These are phyloP conservation scores for Dendrobium nobile DNA, from an alignment of 106 monocot species.

Conservation along the genomic window DNA sequence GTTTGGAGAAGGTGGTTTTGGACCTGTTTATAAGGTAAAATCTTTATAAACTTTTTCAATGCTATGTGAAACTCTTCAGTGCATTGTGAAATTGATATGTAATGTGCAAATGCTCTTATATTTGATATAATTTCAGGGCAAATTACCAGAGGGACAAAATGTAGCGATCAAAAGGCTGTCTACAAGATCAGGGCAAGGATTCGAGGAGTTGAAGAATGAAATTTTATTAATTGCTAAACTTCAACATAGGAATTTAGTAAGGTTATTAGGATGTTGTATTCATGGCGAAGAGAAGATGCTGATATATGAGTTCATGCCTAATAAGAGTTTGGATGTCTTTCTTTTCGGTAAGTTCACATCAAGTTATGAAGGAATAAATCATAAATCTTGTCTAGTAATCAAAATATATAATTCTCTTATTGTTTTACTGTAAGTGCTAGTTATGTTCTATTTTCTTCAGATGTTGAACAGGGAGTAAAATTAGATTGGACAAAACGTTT, in stretches of 20 bases:
- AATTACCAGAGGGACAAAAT: slow-evolving; percentile 18
- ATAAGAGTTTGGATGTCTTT: slow-evolving; percentile 46
- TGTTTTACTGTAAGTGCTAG: too few relatives aligned
- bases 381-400: too few relatives aligned
- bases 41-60: not conserved
- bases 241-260: slow-evolving; percentile 43
- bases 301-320: slow-evolving; percentile 58
- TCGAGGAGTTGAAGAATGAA: slow-evolving; percentile 60
- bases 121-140: slow-evolving; percentile 25
- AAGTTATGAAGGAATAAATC: not conserved
- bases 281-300: slow-evolving; percentile 35
- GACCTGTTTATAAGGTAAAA: slow-evolving; percentile 32
- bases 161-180: slow-evolving; percentile 62
- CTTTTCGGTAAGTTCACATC: slow-evolving; percentile 35
- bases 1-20: slow-evolving; percentile 11
- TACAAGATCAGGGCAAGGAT: slow-evolving; percentile 42
- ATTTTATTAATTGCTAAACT: slow-evolving; percentile 49
- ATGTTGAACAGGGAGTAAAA: not conserved
- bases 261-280: too few relatives aligned
- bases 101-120: too few relatives aligned
- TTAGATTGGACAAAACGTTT: slow-evolving; percentile 19
- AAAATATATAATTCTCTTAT: too few relatives aligned
- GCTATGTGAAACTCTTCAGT: too few relatives aligned
- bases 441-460: not conserved
- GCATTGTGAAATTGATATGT: too few relatives aligned